Evolutionary conservation across 768 basidiomycete species (phyloP).

Genomic region (Russula olivacea): DNA sequence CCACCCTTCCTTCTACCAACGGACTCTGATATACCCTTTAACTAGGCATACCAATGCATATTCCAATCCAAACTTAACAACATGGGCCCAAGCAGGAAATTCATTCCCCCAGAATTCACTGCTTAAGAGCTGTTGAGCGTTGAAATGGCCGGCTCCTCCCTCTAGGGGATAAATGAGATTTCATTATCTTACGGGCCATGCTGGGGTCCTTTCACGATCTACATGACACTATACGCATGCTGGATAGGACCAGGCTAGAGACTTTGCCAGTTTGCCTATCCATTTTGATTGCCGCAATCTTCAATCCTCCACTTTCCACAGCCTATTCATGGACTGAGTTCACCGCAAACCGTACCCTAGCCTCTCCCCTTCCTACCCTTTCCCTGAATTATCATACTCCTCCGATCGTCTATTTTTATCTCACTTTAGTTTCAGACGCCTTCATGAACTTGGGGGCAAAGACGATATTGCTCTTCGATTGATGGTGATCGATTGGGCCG

Average conservation of each 20-base stretch:
- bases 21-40: neutral
- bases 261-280: conserved; percentile 7
- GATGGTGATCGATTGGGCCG: conserved; percentile 6
- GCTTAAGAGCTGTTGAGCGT: conserved; percentile 10
- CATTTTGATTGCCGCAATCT: conserved; percentile 11
- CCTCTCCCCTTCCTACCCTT: too few relatives aligned
- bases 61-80: conserved; percentile 76
- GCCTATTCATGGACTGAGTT: conserved; percentile 10
- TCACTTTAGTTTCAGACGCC: neutral
- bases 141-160: neutral
- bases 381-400: conserved; percentile 1
- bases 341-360: neutral
- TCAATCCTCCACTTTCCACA: neutral
- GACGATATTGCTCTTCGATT: conserved; percentile 2
- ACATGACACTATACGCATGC: conserved; percentile 19
- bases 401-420: neutral
- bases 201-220: conserved; percentile 11
- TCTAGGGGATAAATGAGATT: neutral
- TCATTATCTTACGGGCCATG: conserved; percentile 6
- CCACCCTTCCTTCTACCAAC: neutral
- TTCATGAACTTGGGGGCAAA: neutral
- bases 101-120: conserved; percentile 63
- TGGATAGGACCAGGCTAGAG: conserved; percentile 8
- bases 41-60: conserved; percentile 52
- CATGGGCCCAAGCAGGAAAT: conserved; percentile 75